Base-by-base conservation (phyloP, 495 filamentous ascomycete genomes). In the Hypoxylon subgilvum region DNA sequence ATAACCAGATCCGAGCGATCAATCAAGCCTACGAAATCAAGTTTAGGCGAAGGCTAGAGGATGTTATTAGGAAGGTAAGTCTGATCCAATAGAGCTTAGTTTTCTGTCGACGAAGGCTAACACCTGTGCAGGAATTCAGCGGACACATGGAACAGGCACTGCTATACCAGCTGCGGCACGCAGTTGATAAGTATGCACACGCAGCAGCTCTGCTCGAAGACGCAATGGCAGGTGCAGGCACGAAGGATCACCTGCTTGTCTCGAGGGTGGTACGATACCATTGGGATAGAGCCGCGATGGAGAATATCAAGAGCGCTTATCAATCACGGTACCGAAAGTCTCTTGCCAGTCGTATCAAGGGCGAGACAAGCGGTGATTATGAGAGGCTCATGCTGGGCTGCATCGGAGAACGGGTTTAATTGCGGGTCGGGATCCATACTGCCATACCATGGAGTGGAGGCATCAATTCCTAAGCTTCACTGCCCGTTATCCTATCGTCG, bases 81-180 rank as follows among this genome's bases (percentile, higher is more conserved):
- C 23, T 8, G 7, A 6, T 17, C 18, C 6, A 30, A 6, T 41
- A 25, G 6, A 52, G 4, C 25, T 32, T 36, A n/a, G 31, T 13
- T 10, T 18, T 6, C 19, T 10, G 7, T 35, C 39, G 46, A 42
- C 4, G 40, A 28, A 9, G 14, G 32, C 50, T 40, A 25, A 49
- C 50, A 8, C n/a, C 31, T 18, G 28, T 14, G 31, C 38, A 83
- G 74, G 86, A 94, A 66, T 96, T 96, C 73, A 87, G 86, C 0
- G 93, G 92, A 0, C 93, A 97, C 64, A 96, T 97, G 91, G 82
- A 92, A 72, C 81, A 88, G 19, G 91, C 91, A 0, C 73, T 96
- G n/a, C 70, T 92, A 32, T 84, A 82, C 46, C 90, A 96, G 72
- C 74, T 96, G 3, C 82, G 82, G n/a, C 79, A 83, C 0, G 94